These are phyloP conservation scores for Pseudonectria buxi DNA, from an alignment of 2,329 filamentous ascomycete genomes.

Conservation along the genomic window DNA sequence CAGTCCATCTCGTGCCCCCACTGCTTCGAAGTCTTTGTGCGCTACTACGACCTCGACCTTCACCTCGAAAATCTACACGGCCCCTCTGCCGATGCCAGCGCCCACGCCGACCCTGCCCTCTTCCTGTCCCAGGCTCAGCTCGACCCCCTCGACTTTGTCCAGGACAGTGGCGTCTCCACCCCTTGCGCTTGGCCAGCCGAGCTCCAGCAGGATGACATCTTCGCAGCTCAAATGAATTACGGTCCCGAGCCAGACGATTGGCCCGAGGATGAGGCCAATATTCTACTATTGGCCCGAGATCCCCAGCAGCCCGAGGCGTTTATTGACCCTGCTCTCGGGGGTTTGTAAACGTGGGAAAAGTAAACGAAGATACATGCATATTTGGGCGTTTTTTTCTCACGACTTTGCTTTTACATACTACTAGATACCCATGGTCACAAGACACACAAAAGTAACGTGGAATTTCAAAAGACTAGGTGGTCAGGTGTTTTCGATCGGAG, in stretches of 20 bases:
- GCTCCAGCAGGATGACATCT: conserved; percentile 25
- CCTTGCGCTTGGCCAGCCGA: conserved; percentile 18
- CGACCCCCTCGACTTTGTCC: conserved; percentile 12
- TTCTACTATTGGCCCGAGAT: conserved; percentile 32
- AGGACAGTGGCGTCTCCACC: conserved; percentile 12
- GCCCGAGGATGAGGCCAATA: conserved; percentile 38
- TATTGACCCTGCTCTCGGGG: conserved; percentile 28
- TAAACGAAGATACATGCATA: conserved; percentile 2
- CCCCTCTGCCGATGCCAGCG: conserved; percentile 1
- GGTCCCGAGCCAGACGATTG: conserved; percentile 32
- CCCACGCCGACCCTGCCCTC: conserved; percentile 13
- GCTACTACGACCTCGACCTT: conserved; percentile 42
- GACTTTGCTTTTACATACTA: conserved; percentile 10
- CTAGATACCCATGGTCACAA: conserved; percentile 18
- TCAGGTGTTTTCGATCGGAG: too few species aligned
- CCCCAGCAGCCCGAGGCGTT: conserved; percentile 16
- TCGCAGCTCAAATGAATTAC: conserved; percentile 28
- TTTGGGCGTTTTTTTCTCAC: conserved; percentile 6
- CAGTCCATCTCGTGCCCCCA: conserved; percentile 39
- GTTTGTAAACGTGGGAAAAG: conserved; percentile 1
- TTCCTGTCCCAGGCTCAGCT: conserved; percentile 18
- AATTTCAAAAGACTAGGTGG: too few species aligned
- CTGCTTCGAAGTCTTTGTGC: conserved; percentile 41
- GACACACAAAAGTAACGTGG: conserved; percentile 8
- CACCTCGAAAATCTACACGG: conserved; percentile 34